These are phyloP conservation scores for Penicillium pulvis DNA, from an alignment of 495 filamentous ascomycete genomes.

Conservation along the genomic window DNA sequence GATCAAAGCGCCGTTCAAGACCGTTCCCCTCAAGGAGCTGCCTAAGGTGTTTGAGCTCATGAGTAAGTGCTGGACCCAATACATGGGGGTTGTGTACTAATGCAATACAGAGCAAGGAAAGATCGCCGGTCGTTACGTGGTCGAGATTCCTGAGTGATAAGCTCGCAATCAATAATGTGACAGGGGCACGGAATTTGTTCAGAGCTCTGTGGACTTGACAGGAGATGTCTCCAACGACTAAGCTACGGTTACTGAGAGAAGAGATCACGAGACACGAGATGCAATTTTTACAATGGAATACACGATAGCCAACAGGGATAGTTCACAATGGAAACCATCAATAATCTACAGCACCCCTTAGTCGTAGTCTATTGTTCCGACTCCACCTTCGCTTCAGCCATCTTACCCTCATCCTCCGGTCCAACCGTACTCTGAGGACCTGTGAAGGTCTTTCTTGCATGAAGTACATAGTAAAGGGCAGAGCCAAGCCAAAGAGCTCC, in stretches of 20 bases:
- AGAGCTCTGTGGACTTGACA: background rate
- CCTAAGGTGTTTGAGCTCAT: slow-evolving; percentile 75
- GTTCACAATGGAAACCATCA: background rate
- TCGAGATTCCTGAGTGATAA: slow-evolving; percentile 63
- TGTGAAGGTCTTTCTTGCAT: slow-evolving; percentile 71
- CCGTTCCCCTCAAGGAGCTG: slow-evolving; percentile 73
- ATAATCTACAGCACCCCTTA: background rate
- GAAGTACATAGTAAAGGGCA: slow-evolving; percentile 62
- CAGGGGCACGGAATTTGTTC: background rate
- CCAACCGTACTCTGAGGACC: slow-evolving; percentile 68
- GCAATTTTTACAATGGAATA: background rate
- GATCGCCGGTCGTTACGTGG: slow-evolving; percentile 87
- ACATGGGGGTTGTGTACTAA: slow-evolving; percentile 1
- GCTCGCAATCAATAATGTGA: background rate
- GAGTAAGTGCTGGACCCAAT: slow-evolving; percentile 35
- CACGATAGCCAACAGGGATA: background rate
- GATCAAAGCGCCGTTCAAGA: slow-evolving; percentile 86
- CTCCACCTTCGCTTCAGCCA: slow-evolving; percentile 9
- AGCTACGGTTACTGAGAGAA: background rate
- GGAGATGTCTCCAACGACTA: background rate
- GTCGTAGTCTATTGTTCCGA: background rate
- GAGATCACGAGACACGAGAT: slow-evolving; percentile 1
- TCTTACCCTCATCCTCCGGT: slow-evolving; percentile 28
- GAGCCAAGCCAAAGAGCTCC: slow-evolving; percentile 61
- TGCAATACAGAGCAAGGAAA: slow-evolving; percentile 56